Evolutionary conservation across 2,329 filamentous ascomycete species (phyloP).

Genomic region (Ophiognomonia clavigignenti-juglandacearum): DNA sequence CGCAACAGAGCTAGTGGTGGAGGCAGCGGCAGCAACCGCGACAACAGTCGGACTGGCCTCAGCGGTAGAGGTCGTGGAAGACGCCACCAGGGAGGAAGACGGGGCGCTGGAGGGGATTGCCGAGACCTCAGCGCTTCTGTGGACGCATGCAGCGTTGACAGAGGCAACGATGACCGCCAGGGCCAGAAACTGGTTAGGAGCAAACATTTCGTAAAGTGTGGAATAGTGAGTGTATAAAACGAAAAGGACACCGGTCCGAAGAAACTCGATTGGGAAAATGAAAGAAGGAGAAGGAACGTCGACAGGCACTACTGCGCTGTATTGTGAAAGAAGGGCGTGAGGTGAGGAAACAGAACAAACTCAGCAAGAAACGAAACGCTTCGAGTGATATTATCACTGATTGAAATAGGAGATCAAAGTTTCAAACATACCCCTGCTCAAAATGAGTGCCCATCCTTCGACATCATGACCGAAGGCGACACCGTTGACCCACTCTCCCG

Average conservation of each 20-base stretch:
- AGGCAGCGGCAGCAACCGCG: neutral
- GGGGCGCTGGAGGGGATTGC: neutral
- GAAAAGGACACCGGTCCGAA: neutral
- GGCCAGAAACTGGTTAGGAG: constrained; percentile 6
- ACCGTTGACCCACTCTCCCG: too few species aligned
- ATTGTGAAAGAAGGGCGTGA: neutral
- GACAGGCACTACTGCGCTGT: constrained; percentile 3
- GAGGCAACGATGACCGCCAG: constrained; percentile 5
- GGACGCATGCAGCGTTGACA: constrained; percentile 12
- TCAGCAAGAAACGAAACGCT: too few species aligned
- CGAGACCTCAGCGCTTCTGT: neutral
- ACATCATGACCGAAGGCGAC: too few species aligned
- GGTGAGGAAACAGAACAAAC: neutral
- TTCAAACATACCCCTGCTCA: too few species aligned
- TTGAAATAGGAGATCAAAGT: too few species aligned
- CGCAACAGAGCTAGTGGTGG: neutral
- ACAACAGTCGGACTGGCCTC: neutral
- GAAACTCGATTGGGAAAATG: neutral
- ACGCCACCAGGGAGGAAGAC: neutral
- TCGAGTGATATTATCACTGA: too few species aligned
- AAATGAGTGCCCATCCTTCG: too few species aligned
- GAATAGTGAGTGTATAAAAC: constrained; percentile 1
- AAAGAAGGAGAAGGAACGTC: constrained; percentile 3
- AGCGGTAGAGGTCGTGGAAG: neutral
- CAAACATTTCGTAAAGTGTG: constrained; percentile 7